Evolutionary conservation across 208 protist species (phyloP).

Genomic region (Naegleria gruberi): DNA sequence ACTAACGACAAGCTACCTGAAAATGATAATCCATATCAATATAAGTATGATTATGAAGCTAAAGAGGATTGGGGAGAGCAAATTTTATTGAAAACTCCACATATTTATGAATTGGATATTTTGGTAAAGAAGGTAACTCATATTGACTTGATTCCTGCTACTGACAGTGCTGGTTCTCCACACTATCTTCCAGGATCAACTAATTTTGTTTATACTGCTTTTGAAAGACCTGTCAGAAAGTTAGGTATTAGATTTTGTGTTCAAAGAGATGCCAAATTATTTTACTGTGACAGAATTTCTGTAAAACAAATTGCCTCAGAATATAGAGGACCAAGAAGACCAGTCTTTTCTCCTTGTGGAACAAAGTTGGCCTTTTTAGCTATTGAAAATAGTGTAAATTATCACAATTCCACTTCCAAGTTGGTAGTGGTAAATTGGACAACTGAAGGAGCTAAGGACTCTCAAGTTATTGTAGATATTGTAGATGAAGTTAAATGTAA

Average conservation of each 20-base stretch:
- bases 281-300: background rate
- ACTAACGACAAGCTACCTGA: background rate
- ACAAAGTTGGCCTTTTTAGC: background rate
- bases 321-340: background rate
- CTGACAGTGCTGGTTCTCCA: background rate
- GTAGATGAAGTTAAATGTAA: no score
- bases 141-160: background rate
- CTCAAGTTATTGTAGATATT: background rate
- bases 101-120: background rate
- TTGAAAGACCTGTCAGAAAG: background rate
- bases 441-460: background rate
- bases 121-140: background rate
- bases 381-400: background rate
- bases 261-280: background rate
- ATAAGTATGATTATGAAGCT: background rate
- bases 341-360: background rate
- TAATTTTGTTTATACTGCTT: background rate
- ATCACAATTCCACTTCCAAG: background rate
- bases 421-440: background rate
- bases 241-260: background rate
- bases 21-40: background rate
- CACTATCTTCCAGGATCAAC: background rate
- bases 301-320: background rate
- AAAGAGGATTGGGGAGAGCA: slow-evolving; percentile 16
- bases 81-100: background rate